Conservation (phyloP, 441 rosid genomes). For the Gossypium schwendimanii region DNA sequence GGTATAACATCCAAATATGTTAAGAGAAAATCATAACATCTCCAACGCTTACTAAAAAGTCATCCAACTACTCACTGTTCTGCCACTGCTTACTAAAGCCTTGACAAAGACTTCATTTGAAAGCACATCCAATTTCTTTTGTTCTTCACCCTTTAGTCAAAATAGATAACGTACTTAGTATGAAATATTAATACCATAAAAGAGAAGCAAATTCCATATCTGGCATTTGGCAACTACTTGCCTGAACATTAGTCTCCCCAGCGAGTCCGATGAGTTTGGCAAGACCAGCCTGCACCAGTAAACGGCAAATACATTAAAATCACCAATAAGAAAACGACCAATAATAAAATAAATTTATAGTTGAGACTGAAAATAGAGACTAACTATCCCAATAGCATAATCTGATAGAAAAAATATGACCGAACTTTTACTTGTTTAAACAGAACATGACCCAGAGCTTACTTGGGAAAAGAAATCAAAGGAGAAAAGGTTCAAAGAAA, state of each 20-base stretch:
- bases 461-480: not conserved
- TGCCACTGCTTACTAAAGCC: constrained; percentile 93
- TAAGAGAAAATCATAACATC: not conserved
- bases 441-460: not conserved
- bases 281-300: constrained; percentile 73
- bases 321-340: not conserved
- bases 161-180: not conserved
- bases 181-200: not conserved
- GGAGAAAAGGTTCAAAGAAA: not conserved
- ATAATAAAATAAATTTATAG: not conserved
- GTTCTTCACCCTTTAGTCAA: constrained; percentile 77
- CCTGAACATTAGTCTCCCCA: constrained; percentile 95
- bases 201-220: not conserved
- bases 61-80: constrained; percentile 61
- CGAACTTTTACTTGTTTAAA: not conserved
- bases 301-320: not conserved
- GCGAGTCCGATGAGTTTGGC: constrained; percentile 94
- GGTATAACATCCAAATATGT: constrained; percentile 18
- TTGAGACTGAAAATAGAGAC: not conserved
- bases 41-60: not conserved
- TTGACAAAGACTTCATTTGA: constrained; percentile 53
- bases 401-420: not conserved
- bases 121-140: constrained; percentile 61
- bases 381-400: not conserved
- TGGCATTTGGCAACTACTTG: constrained; percentile 14